phyloP scores from a whole-genome alignment of 2,329 filamentous ascomycete genomes.

The Monilinia fructigena region DNA sequence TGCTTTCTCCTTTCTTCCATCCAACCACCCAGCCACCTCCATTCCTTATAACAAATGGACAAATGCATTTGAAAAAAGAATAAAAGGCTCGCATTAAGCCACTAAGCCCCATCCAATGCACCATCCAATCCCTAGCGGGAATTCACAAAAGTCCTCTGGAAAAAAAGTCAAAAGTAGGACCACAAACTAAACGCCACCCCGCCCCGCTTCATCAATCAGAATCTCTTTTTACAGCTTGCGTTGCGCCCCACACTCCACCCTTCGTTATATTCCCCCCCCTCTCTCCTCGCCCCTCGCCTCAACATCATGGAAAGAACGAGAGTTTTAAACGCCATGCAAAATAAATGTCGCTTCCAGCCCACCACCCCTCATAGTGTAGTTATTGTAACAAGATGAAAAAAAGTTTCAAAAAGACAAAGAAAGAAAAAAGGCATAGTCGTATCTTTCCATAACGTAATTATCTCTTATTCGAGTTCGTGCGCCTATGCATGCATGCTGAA shows the following conservation, averaged over 20 bases:
- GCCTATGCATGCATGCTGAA: slow-evolving; percentile 20
- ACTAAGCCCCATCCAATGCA: slow-evolving; percentile 13
- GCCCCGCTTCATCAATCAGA: slow-evolving; percentile 18
- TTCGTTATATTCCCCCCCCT: neutral
- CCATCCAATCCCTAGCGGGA: neutral
- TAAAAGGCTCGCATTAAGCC: slow-evolving; percentile 9
- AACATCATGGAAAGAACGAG: slow-evolving; percentile 1
- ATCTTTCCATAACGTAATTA: slow-evolving; percentile 18
- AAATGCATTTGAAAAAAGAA: slow-evolving; percentile 14
- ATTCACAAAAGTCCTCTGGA: neutral
- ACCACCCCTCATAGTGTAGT: slow-evolving; percentile 11
- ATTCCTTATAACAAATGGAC: slow-evolving; percentile 8
- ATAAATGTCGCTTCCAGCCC: slow-evolving; percentile 5
- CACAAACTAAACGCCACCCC: slow-evolving; percentile 13
- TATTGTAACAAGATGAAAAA: slow-evolving; percentile 19
- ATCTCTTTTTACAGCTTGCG: slow-evolving; percentile 16
- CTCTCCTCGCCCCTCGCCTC: neutral
- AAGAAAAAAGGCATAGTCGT: slow-evolving; percentile 13
- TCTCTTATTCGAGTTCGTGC: slow-evolving; percentile 15
- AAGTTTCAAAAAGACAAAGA: neutral
- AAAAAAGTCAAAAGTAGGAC: neutral
- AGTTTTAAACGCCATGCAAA: slow-evolving; percentile 10
- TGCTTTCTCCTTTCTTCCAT: no score
- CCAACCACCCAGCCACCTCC: neutral
- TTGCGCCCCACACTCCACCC: neutral